Base-by-base conservation (phyloP, 2,329 filamentous ascomycete species). In the Sphaerostilbella broomeana region DNA sequence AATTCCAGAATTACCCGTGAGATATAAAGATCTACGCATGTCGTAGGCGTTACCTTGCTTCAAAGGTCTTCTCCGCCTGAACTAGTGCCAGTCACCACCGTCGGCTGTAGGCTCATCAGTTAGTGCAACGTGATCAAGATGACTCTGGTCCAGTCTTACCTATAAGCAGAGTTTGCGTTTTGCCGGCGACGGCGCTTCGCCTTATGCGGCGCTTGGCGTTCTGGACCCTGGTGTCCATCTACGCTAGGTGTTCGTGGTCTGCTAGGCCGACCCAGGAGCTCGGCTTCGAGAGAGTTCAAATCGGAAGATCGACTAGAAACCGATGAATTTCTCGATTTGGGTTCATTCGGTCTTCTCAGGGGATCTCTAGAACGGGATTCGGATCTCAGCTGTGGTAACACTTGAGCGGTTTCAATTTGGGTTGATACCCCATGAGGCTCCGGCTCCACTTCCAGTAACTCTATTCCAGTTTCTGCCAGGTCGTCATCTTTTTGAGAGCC, bases 131-230 rank as follows among this genome's bases (percentile, higher is more conserved):
- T 6, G 19, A 25, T 6, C 16, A 24, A 5, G 15, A 7, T 12
- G 7, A 15, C 10, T 7, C 9, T 4, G 4, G 21, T 16, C 6
- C 9, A 12, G 17, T 19, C 52, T 48, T 51, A 63, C 62, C 62
- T 60, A 29, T 63, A 65, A 5, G 61, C 62, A 12, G 61, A 62
- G 48, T 65, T 58, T 17, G 61, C 52, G 28, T 59, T 61, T 4
- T 47, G 50, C 30, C 55, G 56, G 17, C 60, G 60, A 18, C 61
- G 60, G 26, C 58, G 59, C 34, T 55, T 58, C 8, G 51, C 50
- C 30, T 52, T 58, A 4, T 48, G 26, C 16, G 38, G 21, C 9
- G 38, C 31, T 9, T 48, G 45, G 12, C 42, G 42, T 25, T 52
- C 48, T 8, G 47, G 46, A 6, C 49, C 44, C 24, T 46, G 46